phyloP scores from a whole-genome alignment of 768 basidiomycete species.

The Candolleomyces eurysporus region DNA sequence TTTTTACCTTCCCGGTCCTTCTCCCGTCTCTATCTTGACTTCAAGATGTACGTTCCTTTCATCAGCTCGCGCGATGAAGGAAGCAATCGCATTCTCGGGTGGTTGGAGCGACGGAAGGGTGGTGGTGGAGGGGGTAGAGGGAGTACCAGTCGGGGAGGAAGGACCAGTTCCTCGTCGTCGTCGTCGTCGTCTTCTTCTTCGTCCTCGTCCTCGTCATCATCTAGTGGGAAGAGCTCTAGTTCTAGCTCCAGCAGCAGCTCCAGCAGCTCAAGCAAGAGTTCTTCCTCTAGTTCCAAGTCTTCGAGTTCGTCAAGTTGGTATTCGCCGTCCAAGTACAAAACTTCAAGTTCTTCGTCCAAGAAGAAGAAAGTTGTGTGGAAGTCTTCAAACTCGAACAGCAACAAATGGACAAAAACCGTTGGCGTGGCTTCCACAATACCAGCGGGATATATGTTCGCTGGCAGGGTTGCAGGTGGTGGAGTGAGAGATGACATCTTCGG shows the following conservation, averaged over 20 bases:
- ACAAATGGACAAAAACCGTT: conserved; percentile 15
- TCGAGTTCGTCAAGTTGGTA: conserved; percentile 2
- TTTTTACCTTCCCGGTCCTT: not conserved
- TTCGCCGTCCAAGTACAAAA: not conserved
- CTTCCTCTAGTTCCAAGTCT: not conserved
- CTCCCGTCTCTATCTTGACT: not conserved
- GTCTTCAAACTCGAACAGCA: not conserved
- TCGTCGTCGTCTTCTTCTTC: not conserved
- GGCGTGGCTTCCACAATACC: conserved; percentile 33
- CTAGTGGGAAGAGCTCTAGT: too few relatives aligned
- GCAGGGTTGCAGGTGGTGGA: conserved; percentile 49
- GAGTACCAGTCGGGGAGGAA: not conserved
- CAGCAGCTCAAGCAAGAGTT: not conserved
- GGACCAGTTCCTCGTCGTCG: not conserved
- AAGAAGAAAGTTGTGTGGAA: not conserved
- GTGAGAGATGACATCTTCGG: conserved; percentile 41
- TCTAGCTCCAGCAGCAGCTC: not conserved
- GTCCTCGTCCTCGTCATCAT: not conserved
- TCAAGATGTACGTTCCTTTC: not conserved
- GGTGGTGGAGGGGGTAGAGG: conserved; percentile 8
- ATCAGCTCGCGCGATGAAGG: not conserved
- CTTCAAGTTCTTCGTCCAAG: not conserved
- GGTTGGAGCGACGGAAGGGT: conserved; percentile 9
- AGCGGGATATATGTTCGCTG: conserved; percentile 39
- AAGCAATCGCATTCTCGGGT: not conserved